phyloP scores from a whole-genome alignment of 306 rosid species.

The Vachellia collinsii region DNA sequence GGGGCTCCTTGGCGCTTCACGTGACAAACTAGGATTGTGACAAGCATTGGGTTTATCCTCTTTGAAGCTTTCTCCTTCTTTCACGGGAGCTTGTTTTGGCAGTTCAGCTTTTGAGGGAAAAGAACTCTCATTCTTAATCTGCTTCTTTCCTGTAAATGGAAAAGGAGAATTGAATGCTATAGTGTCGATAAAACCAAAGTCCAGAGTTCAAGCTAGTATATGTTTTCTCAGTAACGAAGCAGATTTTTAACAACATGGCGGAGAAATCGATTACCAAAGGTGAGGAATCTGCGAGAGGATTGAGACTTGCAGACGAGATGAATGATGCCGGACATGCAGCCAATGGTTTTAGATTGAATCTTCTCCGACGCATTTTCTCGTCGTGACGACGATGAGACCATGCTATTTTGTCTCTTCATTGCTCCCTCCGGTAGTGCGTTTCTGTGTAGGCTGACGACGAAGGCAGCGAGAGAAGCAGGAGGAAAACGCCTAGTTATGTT shows the following conservation, averaged over 20 bases:
- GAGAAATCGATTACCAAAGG: constrained; percentile 50
- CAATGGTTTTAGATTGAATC: constrained; percentile 56
- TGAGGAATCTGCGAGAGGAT: constrained; percentile 63
- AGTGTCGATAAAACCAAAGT: background rate
- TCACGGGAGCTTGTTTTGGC: constrained; percentile 5
- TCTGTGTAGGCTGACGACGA: background rate
- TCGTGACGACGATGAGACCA: constrained; percentile 57
- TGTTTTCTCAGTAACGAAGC: constrained; percentile 3
- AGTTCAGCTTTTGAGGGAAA: background rate
- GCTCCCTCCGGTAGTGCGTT: background rate
- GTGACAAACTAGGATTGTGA: constrained; percentile 36
- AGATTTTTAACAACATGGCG: background rate
- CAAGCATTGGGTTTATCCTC: constrained; percentile 16
- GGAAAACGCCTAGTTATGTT: background rate
- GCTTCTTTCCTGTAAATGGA: constrained; percentile 62
- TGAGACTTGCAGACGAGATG: constrained; percentile 62
- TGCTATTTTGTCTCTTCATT: constrained; percentile 64
- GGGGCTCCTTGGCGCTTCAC: constrained; percentile 62
- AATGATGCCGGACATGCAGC: constrained; percentile 92
- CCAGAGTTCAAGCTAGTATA: background rate
- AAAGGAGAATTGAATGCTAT: background rate
- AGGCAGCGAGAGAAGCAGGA: background rate
- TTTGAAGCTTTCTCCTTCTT: background rate
- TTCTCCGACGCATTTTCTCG: constrained; percentile 62
- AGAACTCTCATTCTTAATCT: constrained; percentile 34